Conservation (phyloP, 768 basidiomycete genomes). For the Naganishia friedmannii region DNA sequence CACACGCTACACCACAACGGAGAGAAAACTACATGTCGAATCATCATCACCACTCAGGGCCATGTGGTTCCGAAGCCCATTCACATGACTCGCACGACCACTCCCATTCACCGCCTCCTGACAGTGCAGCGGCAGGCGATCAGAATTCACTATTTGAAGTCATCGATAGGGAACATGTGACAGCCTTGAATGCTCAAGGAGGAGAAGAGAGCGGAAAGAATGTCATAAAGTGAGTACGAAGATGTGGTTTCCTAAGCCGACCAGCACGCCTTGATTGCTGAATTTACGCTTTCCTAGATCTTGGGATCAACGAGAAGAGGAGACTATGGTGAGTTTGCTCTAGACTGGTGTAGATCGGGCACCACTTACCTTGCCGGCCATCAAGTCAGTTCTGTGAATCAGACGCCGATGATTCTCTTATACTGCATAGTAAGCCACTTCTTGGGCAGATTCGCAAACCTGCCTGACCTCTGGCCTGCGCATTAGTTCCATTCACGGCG, state of each 20-base stretch:
- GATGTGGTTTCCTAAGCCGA: not conserved
- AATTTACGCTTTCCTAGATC: slow-evolving; percentile 51
- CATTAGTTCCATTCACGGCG: slow-evolving; percentile 71
- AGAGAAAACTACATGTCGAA: not conserved
- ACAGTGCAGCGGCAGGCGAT: slow-evolving; percentile 56
- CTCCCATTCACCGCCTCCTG: slow-evolving; percentile 44
- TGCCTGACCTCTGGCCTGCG: not conserved
- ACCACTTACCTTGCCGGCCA: slow-evolving; percentile 16
- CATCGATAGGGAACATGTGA: slow-evolving; percentile 76
- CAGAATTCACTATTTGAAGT: slow-evolving; percentile 59
- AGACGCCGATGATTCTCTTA: slow-evolving; percentile 83
- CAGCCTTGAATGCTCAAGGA: slow-evolving; percentile 66
- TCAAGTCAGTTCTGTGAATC: slow-evolving; percentile 70
- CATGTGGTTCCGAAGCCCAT: slow-evolving; percentile 18
- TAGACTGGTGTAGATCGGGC: not conserved
- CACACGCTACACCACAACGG: not conserved
- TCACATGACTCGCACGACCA: slow-evolving; percentile 41
- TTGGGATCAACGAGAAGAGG: slow-evolving; percentile 74
- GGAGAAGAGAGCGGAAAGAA: slow-evolving; percentile 56
- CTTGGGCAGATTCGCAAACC: slow-evolving; percentile 20
- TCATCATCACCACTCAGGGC: slow-evolving; percentile 15
- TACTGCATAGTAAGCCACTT: slow-evolving; percentile 44
- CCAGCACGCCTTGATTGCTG: not conserved
- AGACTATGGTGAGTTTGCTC: slow-evolving; percentile 60
- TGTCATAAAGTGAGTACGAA: slow-evolving; percentile 63